A percentile compares a stretch with the other conserved stretches of the same genome.
phyloP scores from a whole-genome alignment of 352 stramenopile species.

The Blastocystis sp. region DNA sequence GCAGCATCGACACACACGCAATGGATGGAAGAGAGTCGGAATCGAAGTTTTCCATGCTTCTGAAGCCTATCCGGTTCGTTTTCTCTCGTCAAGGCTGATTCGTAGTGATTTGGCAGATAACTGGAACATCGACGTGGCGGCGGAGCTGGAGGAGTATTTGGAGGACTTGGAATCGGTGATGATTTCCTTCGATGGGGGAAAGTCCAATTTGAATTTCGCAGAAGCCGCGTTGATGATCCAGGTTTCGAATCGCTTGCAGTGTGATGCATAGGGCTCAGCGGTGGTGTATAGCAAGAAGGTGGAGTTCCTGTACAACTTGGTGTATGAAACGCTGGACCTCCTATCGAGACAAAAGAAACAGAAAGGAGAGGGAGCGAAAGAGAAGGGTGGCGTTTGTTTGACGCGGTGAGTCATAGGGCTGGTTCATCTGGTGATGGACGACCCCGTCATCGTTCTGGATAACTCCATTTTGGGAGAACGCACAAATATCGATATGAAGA shows the following conservation, averaged over 20 bases:
- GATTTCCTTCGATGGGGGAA: slow-evolving; percentile 71
- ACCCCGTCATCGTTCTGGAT: slow-evolving; percentile 36
- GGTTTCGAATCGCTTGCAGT: slow-evolving; percentile 3
- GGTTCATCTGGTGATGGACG: slow-evolving; percentile 43
- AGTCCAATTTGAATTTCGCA: slow-evolving; percentile 72
- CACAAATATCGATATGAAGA: slow-evolving; percentile 28
- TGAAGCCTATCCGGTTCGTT: slow-evolving; percentile 70
- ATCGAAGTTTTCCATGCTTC: slow-evolving; percentile 52
- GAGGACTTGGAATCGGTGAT: slow-evolving; percentile 76
- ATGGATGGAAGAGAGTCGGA: slow-evolving; percentile 50
- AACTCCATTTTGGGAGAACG: slow-evolving; percentile 35
- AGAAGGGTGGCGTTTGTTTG: not conserved
- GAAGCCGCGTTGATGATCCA: slow-evolving; percentile 71
- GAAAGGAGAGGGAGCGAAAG: slow-evolving; percentile 71
- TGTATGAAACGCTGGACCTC: slow-evolving; percentile 81
- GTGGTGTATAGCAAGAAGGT: slow-evolving; percentile 87
- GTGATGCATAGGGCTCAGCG: slow-evolving; percentile 80
- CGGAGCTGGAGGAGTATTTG: slow-evolving; percentile 84
- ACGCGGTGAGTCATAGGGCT: not conserved
- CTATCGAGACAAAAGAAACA: slow-evolving; percentile 76
- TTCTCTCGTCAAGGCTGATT: not conserved
- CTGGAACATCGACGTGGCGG: slow-evolving; percentile 84
- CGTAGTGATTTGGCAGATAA: slow-evolving; percentile 83
- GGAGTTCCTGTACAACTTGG: slow-evolving; percentile 84
- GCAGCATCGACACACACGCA: not conserved